Percentiles rank a stretch among this genome's conserved stretches.
Evolutionary conservation across 78 protist species (phyloP).

Genomic region (Pigoraptor vietnamica): DNA sequence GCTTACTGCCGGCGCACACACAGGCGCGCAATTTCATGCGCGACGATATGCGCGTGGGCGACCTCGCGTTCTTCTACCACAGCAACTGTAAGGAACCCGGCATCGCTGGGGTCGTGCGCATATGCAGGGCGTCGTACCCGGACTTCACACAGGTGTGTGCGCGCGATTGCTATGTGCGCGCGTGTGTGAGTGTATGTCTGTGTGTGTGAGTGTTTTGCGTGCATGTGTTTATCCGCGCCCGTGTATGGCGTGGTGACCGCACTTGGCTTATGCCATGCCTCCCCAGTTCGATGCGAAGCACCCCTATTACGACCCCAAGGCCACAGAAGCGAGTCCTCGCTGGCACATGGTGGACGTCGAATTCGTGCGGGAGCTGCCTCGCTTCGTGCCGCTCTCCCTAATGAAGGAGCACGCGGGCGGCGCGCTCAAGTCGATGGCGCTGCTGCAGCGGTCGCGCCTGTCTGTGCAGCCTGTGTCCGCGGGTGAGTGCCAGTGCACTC

Average conservation of each 20-base stretch:
- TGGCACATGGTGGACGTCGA: conserved; percentile 16
- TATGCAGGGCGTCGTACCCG: background rate
- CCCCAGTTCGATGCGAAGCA: background rate
- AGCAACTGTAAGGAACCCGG: conserved; percentile 22
- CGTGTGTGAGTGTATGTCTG: too few species aligned
- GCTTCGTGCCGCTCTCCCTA: background rate
- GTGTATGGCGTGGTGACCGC: too few species aligned
- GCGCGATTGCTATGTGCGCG: background rate
- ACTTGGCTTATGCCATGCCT: too few species aligned
- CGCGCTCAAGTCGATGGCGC: background rate
- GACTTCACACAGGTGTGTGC: conserved; percentile 16
- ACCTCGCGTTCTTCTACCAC: conserved; percentile 39
- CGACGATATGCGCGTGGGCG: conserved; percentile 31
- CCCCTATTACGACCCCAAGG: conserved; percentile 17
- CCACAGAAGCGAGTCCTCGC: background rate
- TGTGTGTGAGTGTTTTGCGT: too few species aligned
- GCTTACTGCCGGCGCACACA: too few species aligned
- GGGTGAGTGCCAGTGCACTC: background rate
- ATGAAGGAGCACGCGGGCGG: background rate
- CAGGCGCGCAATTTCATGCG: conserved; percentile 28
- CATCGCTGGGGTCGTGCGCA: conserved; percentile 30
- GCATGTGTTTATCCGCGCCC: too few species aligned
- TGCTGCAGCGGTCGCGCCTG: background rate
- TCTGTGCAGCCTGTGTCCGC: background rate
- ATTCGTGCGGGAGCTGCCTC: background rate